Evolutionary conservation across 306 rosid species (phyloP), one percentile per base, ranked within the genome.

Genomic region (Medicago lupulina): DNA sequence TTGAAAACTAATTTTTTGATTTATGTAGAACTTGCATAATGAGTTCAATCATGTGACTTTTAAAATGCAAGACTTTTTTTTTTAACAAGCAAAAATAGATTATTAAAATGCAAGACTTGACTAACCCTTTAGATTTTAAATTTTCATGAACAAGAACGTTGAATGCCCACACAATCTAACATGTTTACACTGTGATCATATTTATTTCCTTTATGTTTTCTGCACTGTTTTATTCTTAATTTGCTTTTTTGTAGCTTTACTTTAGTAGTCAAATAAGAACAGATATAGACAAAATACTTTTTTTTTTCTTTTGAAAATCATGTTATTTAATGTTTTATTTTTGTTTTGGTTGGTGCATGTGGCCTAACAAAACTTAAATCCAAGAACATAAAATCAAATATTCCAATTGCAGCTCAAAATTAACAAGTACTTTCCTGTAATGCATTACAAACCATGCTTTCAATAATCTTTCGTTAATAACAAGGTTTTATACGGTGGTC

Each of bases 181-280:
- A 76, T 84, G 85, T 84, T 62, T 46, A 73, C 74, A 46, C 67
- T 68, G 40, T 80, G 68, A 78, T 63, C 74, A 74, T 44, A 31
- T 68, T 61, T 77, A 67, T 72, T 83, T 67, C 66, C 36, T 67
- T 41, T 75, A 18, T 47, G 76, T 34, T 76, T 53, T 16, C 8
- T 55, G 57, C 68, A 34, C 77, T 67, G 40, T 75, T 82, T 76
- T 66, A 38, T 80, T 71, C 77, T 67, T 68, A 51, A 65, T 79
- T 67, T 57, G 46, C 84, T 81, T 82, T 82, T 78, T 23, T 51
- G 40, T 82, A 38, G 75, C 86, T 85, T 75, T 85, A 59, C 84
- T 85, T 81, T 85, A 47, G 67, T 67, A 76, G 81, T 78, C 86
- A 85, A 81, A 85, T 79, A 72, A 49, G 74, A 67, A 57, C 74